phyloP scores from a whole-genome alignment of 2,329 filamentous ascomycete genomes.

The Paracamarosporium sp. region DNA sequence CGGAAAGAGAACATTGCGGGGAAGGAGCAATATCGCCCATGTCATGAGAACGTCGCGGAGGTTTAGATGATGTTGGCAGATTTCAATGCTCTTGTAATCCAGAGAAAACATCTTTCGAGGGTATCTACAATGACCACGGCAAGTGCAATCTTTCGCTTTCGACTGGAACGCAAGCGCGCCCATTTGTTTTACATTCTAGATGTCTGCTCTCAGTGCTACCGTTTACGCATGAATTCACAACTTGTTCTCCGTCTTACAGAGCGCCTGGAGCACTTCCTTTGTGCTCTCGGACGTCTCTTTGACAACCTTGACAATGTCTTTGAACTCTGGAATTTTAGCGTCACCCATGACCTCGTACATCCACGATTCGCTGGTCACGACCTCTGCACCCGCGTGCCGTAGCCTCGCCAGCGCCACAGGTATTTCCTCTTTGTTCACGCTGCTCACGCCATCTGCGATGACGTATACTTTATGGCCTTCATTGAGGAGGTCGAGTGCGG shows the following conservation, averaged over 20 bases:
- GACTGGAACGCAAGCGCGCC: not conserved
- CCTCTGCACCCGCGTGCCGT: slow-evolving; percentile 74
- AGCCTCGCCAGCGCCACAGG: slow-evolving; percentile 78
- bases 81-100: too few relatives aligned
- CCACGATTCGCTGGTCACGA: slow-evolving; percentile 89
- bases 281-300: slow-evolving; percentile 79
- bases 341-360: slow-evolving; percentile 91
- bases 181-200: not conserved
- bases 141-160: not conserved
- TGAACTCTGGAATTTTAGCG: slow-evolving; percentile 75
- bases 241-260: slow-evolving; percentile 63
- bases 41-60: too few relatives aligned
- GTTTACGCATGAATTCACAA: not conserved
- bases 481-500: slow-evolving; percentile 74
- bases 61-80: too few relatives aligned
- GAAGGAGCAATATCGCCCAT: too few relatives aligned
- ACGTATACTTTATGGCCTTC: slow-evolving; percentile 84
- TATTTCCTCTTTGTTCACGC: slow-evolving; percentile 83
- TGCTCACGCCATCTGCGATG: slow-evolving; percentile 87
- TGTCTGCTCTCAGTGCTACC: not conserved
- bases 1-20: too few relatives aligned
- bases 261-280: slow-evolving; percentile 68
- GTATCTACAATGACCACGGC: too few relatives aligned
- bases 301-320: slow-evolving; percentile 74
- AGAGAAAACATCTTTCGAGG: too few relatives aligned